Evolutionary conservation across 768 basidiomycete species (phyloP).

Genomic region (Cubamyces sp.): DNA sequence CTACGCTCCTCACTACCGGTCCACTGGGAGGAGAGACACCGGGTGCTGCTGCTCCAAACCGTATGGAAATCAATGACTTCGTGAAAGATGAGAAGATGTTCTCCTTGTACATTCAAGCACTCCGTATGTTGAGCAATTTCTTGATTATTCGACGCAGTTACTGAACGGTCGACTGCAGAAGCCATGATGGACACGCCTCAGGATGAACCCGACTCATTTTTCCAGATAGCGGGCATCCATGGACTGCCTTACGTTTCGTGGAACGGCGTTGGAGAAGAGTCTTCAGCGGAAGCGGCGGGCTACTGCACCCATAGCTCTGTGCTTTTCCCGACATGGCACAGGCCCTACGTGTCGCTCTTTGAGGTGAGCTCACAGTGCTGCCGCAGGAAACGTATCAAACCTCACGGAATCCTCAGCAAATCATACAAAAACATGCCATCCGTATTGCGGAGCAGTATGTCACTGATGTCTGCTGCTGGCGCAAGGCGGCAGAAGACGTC

Average conservation of each 20-base stretch:
- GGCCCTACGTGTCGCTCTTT: slow-evolving; percentile 53
- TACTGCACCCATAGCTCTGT: slow-evolving; percentile 62
- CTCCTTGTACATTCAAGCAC: slow-evolving; percentile 55
- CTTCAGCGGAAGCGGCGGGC: slow-evolving; percentile 44
- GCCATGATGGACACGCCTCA: background rate
- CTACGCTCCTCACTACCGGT: background rate
- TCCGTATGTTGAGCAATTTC: slow-evolving; percentile 41
- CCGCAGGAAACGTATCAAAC: slow-evolving; percentile 32
- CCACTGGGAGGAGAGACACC: background rate
- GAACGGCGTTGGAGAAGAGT: slow-evolving; percentile 43
- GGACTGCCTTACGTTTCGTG: slow-evolving; percentile 51
- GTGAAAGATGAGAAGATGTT: slow-evolving; percentile 49
- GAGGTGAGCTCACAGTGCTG: slow-evolving; percentile 47
- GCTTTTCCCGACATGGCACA: slow-evolving; percentile 60
- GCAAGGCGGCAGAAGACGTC: slow-evolving; percentile 39
- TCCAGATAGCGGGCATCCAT: slow-evolving; percentile 56
- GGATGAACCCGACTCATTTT: slow-evolving; percentile 46
- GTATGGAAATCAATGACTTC: slow-evolving; percentile 23
- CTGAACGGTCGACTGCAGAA: background rate
- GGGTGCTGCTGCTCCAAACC: slow-evolving; percentile 16
- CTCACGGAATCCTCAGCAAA: slow-evolving; percentile 44
- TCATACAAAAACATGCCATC: slow-evolving; percentile 44
- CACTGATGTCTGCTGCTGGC: slow-evolving; percentile 34
- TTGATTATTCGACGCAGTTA: too few species aligned
- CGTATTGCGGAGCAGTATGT: slow-evolving; percentile 47